Evolutionary conservation across 2,329 filamentous ascomycete genomes (phyloP), one percentile per base, ranked within the genome.

Genomic region (Cryphonectria carpinicola): DNA sequence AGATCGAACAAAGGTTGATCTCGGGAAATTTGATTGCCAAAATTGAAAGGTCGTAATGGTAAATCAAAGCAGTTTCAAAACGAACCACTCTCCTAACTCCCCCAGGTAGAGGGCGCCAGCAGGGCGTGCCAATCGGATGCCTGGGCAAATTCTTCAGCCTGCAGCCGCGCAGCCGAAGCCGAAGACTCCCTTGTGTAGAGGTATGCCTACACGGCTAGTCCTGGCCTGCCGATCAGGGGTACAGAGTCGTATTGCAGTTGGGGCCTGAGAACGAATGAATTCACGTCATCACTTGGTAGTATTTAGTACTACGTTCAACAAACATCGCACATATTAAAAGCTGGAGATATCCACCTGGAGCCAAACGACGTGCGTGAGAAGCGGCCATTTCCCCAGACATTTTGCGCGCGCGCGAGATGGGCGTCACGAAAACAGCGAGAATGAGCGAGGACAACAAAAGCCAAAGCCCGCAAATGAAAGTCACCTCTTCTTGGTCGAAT

Each of bases 181-280:
- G 39, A 63, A 28, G 62, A n/a, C 1, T 7, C 22, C 56, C 39
- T 25, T 61, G 49, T 8, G 63, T 22, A 7, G n/a, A 63, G 56
- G 56, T 66, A 63, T 49, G 69, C 65, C 62, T 62, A 65, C 56
- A 67, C 32, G 52, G 56, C 58, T 63, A 32, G 66, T 41, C 70
- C 69, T 63, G 64, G 66, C 35, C 66, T 69, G 67, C 49, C 67
- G 70, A 71, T 71, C 70, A 67, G 66, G 66, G 66, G 56, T 35
- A 10, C 58, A 62, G 41, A 35, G 66, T 68, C 43, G 58, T 41
- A 62, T 52, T 68, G 66, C 66, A 68, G 43, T 32, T 58, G 56
- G 54, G 58, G 39, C 56, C 46, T 19, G 25, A 35, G 10, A 28
- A 65, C 43, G 43, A 68, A 68, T 32, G 32, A 54, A 37, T 58